Conservation (phyloP, 2,329 filamentous ascomycete species). For the Aspergillus chevalieri region DNA sequence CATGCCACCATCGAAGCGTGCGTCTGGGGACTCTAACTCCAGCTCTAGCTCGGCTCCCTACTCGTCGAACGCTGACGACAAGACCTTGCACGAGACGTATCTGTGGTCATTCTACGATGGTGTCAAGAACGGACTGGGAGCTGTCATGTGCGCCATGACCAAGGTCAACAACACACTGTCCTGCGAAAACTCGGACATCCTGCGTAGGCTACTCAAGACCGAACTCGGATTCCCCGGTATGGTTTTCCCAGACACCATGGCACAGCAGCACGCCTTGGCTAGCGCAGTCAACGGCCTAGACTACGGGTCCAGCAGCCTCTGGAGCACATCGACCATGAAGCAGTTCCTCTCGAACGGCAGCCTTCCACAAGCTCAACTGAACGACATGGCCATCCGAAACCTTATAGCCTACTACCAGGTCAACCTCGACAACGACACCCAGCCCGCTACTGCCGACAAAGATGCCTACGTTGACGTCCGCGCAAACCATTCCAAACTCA, state of each 20-base stretch:
- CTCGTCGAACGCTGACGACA: conserved; percentile 21
- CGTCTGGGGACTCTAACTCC: not conserved
- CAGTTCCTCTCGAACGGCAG: conserved; percentile 33
- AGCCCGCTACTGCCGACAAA: conserved; percentile 13
- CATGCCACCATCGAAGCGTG: not conserved
- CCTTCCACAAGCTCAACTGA: conserved; percentile 33
- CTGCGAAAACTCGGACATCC: conserved; percentile 7
- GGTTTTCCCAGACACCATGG: conserved; percentile 8
- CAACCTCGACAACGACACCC: conserved; percentile 37
- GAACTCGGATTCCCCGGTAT: conserved; percentile 11
- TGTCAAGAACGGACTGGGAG: conserved; percentile 7
- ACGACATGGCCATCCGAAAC: conserved; percentile 44
- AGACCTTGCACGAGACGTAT: conserved; percentile 10
- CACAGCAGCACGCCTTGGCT: conserved; percentile 22
- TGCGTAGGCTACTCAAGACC: conserved; percentile 7
- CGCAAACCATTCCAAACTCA: conserved; percentile 60
- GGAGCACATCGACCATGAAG: conserved; percentile 35
- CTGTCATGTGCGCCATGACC: conserved; percentile 12
- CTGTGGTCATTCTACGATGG: conserved; percentile 11
- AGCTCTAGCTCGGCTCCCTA: conserved; percentile 27
- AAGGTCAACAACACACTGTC: conserved; percentile 6
- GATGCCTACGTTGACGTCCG: conserved; percentile 54
- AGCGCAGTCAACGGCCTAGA: conserved; percentile 42
- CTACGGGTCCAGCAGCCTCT: conserved; percentile 18
- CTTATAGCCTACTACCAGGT: conserved; percentile 43